Percentiles rank a stretch among this genome's conserved stretches.
phyloP scores from a whole-genome alignment of 2,329 filamentous ascomycete genomes.

The Talaromyces marneffei region DNA sequence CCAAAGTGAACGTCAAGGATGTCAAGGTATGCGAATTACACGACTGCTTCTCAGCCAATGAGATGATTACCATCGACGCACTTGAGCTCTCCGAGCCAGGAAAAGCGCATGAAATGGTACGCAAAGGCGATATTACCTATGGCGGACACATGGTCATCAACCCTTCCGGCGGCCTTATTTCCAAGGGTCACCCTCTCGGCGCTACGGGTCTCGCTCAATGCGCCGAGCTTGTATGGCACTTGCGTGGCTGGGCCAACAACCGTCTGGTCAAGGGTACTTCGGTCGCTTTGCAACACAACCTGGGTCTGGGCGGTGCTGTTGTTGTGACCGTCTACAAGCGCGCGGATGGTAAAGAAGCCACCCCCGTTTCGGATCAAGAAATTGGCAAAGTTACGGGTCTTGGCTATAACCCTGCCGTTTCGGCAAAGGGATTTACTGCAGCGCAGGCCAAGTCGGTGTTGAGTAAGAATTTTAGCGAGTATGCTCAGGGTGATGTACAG shows the following conservation, averaged over 20 bases:
- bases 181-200: constrained; percentile 90
- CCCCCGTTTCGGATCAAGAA: constrained; percentile 54
- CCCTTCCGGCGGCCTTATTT: constrained; percentile 89
- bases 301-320: constrained; percentile 83
- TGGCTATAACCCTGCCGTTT: constrained; percentile 87
- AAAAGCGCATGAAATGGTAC: constrained; percentile 87
- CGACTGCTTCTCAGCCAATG: constrained; percentile 94
- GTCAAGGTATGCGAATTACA: constrained; percentile 86
- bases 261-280: constrained; percentile 62
- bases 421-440: constrained; percentile 80
- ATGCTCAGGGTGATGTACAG: constrained; percentile 71
- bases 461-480: constrained; percentile 63
- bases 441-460: constrained; percentile 64
- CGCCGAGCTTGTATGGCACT: constrained; percentile 89
- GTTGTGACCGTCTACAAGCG: constrained; percentile 87
- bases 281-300: constrained; percentile 81
- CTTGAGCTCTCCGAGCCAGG: constrained; percentile 72
- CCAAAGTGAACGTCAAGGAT: constrained; percentile 56
- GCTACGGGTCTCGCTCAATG: constrained; percentile 94
- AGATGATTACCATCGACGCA: constrained; percentile 85
- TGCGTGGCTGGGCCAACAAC: constrained; percentile 95
- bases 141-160: constrained; percentile 78
- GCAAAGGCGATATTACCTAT: constrained; percentile 84
- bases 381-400: constrained; percentile 63
- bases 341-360: constrained; percentile 65